Percentiles rank a stretch among this genome's conserved stretches.
Conservation (phyloP, 805 yeast species). For the Hanseniaspora valbyensis region DNA sequence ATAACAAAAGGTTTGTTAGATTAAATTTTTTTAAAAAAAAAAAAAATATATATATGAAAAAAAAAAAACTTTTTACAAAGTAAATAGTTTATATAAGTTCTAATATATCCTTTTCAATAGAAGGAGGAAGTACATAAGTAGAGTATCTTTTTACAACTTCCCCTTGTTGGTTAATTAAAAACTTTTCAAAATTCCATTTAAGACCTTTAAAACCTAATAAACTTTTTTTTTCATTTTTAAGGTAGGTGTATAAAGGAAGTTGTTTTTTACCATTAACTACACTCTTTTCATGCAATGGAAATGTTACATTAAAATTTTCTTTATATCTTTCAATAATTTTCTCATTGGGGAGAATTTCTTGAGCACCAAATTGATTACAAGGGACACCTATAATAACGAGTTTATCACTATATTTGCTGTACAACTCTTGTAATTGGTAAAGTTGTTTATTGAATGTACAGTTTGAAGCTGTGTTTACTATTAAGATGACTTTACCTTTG, state of each 20-base stretch:
- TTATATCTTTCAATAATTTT: conserved; percentile 68
- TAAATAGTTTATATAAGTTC: not conserved
- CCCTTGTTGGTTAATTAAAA: conserved; percentile 48
- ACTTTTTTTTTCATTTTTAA: conserved; percentile 54
- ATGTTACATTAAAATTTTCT: conserved; percentile 60
- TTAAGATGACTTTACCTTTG: conserved; percentile 70
- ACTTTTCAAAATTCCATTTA: conserved; percentile 75
- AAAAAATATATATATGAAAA: too few relatives aligned
- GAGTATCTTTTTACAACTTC: conserved; percentile 44
- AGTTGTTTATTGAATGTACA: conserved; percentile 78
- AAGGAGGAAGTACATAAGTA: conserved; percentile 47
- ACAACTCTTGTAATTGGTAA: conserved; percentile 55
- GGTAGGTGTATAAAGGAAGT: conserved; percentile 56
- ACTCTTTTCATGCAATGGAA: conserved; percentile 66
- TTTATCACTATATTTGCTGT: conserved; percentile 50
- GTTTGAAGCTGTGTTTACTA: conserved; percentile 86
- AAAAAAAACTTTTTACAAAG: too few relatives aligned
- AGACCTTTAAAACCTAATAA: conserved; percentile 57
- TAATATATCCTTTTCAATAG: conserved; percentile 41
- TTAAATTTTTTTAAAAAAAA: too few relatives aligned
- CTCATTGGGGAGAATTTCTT: conserved; percentile 59
- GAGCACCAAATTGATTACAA: conserved; percentile 78
- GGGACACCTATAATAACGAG: conserved; percentile 73
- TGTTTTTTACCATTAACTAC: conserved; percentile 67
- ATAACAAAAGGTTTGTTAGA: conserved; percentile 11